phyloP scores from a whole-genome alignment of 2,329 filamentous ascomycete genomes.

The Zelopaecilomyces penicillatus region DNA sequence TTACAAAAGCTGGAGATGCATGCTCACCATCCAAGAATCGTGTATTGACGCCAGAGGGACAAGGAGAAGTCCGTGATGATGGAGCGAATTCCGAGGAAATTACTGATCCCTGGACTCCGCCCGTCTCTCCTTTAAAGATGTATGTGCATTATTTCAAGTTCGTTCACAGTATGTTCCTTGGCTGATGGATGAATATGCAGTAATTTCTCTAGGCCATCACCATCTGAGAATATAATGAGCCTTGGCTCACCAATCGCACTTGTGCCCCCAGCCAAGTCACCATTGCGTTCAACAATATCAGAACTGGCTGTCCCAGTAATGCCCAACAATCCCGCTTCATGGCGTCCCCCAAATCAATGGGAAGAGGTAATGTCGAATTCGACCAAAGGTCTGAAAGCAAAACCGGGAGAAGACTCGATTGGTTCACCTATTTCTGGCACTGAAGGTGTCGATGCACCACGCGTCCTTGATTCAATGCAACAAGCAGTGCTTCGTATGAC shows the following conservation, averaged over 20 bases:
- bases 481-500: conserved; percentile 4
- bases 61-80: too few relatives aligned
- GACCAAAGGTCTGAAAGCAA: background rate
- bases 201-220: background rate
- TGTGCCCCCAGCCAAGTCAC: conserved; percentile 10
- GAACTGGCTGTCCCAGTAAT: conserved; percentile 1
- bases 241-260: background rate
- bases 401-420: background rate
- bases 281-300: conserved; percentile 1
- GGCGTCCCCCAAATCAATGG: conserved; percentile 6
- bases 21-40: background rate
- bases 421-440: too few relatives aligned
- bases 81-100: too few relatives aligned
- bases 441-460: too few relatives aligned
- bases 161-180: too few relatives aligned
- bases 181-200: too few relatives aligned
- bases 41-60: background rate
- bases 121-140: too few relatives aligned
- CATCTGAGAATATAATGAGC: background rate
- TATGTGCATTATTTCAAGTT: too few relatives aligned
- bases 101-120: too few relatives aligned
- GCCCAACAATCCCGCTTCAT: conserved; percentile 7
- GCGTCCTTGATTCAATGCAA: conserved; percentile 1
- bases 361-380: conserved; percentile 1
- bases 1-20: background rate